A percentile compares a stretch with the other conserved stretches of the same genome.
Evolutionary conservation across 225 moss, liverwort and hornwort genomes (phyloP).

Genomic region (Pleurozium schreberi): DNA sequence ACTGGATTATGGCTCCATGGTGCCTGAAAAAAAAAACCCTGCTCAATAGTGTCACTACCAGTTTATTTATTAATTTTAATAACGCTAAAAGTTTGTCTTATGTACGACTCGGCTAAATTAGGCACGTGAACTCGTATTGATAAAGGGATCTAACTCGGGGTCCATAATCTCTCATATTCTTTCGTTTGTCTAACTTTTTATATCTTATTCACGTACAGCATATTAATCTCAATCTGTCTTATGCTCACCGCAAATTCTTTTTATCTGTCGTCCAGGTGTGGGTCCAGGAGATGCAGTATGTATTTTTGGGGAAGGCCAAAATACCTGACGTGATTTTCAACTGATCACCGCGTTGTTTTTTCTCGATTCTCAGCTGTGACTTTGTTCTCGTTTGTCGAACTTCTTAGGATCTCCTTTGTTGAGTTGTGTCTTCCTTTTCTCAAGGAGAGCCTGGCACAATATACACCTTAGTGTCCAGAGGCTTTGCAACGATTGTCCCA

Average conservation of each 20-base stretch:
- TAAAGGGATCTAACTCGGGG: background rate
- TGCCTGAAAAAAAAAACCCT: too few relatives aligned
- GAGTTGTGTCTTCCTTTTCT: background rate
- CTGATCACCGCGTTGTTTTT: constrained; percentile 5
- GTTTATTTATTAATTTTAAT: background rate
- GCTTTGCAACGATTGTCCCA: background rate
- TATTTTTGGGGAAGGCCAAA: constrained; percentile 38
- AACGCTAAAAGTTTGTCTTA: background rate
- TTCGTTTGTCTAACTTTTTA: background rate
- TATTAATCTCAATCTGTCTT: background rate
- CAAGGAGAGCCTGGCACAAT: background rate
- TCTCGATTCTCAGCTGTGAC: background rate
- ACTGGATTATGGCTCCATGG: too few relatives aligned
- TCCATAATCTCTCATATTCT: background rate
- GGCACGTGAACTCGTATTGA: background rate
- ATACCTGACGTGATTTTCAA: constrained; percentile 64
- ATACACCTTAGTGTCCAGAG: background rate
- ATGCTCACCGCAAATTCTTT: background rate
- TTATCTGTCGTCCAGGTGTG: constrained; percentile 54
- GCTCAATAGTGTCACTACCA: background rate
- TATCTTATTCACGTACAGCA: background rate
- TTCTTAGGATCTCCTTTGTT: background rate
- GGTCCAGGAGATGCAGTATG: constrained; percentile 85
- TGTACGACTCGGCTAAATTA: background rate
- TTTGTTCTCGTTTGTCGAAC: too few relatives aligned